Conservation (phyloP, 2,329 filamentous ascomycete species). For the Xylariaceae sp. region DNA sequence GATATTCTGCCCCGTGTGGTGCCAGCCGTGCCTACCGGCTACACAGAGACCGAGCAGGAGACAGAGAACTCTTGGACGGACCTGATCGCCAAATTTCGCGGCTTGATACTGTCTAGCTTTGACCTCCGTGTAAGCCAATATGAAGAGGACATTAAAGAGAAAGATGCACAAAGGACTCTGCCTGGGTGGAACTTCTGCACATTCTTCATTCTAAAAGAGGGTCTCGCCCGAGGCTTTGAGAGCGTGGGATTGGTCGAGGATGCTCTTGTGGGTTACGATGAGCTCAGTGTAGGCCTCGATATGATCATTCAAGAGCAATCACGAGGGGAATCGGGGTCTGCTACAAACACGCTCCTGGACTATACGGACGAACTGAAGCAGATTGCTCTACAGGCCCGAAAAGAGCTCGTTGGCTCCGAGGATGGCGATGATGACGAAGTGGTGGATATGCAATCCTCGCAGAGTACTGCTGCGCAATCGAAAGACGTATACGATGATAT, state of each 20-base stretch:
- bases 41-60: conserved; percentile 70
- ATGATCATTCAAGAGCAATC: conserved; percentile 72
- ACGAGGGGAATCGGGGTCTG: conserved; percentile 55
- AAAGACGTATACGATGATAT: conserved; percentile 50
- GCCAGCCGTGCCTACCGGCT: conserved; percentile 58
- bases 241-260: conserved; percentile 95
- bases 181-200: conserved; percentile 99
- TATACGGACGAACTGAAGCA: conserved; percentile 71
- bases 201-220: conserved; percentile 97
- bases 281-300: conserved; percentile 84
- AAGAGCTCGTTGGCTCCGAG: conserved; percentile 34
- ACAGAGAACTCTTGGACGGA: conserved; percentile 80
- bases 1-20: conserved; percentile 59
- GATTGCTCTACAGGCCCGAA: conserved; percentile 49
- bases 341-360: conserved; percentile 66
- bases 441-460: conserved; percentile 47
- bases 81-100: conserved; percentile 80
- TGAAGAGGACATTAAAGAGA: conserved; percentile 94
- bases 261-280: conserved; percentile 90
- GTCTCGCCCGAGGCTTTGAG: conserved; percentile 87
- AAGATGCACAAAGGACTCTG: conserved; percentile 77
- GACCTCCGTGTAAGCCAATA: conserved; percentile 89
- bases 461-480: conserved; percentile 17
- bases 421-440: conserved; percentile 33
- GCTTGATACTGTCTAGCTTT: conserved; percentile 81